Base-by-base conservation (phyloP, 148 eudicot genomes). In the Silene uniflora region DNA sequence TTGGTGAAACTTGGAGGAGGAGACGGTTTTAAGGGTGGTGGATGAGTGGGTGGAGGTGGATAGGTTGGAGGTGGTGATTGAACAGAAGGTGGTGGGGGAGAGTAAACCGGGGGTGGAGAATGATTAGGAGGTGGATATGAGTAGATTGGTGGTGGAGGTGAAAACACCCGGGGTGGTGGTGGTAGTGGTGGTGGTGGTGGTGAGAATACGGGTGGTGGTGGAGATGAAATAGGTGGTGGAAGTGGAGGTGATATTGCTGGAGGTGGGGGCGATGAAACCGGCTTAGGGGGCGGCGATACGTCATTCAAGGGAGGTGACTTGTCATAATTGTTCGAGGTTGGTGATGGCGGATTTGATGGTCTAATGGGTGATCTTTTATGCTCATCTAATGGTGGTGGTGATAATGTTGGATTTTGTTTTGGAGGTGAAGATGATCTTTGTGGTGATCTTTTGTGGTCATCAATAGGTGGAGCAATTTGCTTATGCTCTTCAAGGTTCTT, bases 311-410 rank as follows among this genome's bases (percentile, higher is more conserved):
- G 29, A 27, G 29, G 29, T 27, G 29, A 27, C 1, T 27, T 27
- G 1, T 27, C 29, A 27, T 27, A 27, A 1, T 14, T 68, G 3
- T 62, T 24, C 0, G 76, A 62, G 0, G 81, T 80, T 23, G 78
- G 67, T 10, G 83, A 81, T 24, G 85, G 80, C 11, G 79, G 75
- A 29, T 44, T 72, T 2, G 84, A 75, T 0, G 81, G 77, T 65
- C 67, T 46, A 3, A 32, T 73, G 0, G 84, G 76, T 0, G 75
- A 61, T 67, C 76, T 71, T 21, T 67, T 74, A 6, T 59, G 79
- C 18, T 77, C 71, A 12, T 64, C 74, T 46, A 75, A 67, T 14
- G 83, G 62, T 8, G 84, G 77, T 5, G 77, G 22, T 19, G 77
- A 18, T 23, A 72, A 65, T 12, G 76, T 71, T 18, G 35, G 35